Base-by-base conservation (phyloP, 139 green algal species). In the Auxenochlorella pyrenoidosa region DNA sequence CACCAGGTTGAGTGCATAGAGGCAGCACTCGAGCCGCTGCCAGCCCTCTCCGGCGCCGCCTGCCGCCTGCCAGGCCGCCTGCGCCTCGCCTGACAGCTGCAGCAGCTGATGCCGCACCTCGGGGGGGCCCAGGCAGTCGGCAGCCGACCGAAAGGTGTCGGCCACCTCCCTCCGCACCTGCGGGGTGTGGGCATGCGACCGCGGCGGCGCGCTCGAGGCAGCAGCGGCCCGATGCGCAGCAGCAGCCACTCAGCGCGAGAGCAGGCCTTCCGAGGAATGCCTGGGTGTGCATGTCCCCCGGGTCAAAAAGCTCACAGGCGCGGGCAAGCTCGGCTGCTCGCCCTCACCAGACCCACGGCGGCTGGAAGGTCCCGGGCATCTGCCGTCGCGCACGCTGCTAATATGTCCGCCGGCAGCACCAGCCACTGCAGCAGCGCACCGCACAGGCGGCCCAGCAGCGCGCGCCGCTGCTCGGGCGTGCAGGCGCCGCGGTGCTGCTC, bases 1-100 rank as follows among this genome's bases (percentile, higher is more conserved):
- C 44, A 94, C 85, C 66, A 96, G 87, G 80, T 96, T 96, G 18
- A 93, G 76, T 0, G 92, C 92, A 65, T 95, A 96, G 44, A 96
- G 75, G 10, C 78, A 82, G 54, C 88, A 91, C 87, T 96, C 93
- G 32, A 94, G 77, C 58, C 81, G 68, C 63, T 90, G 41, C 88
- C 88, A 90, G 28, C 36, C 40, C 66, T 21, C 8, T 22, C 82
- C 68, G 1, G 41, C 59, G 19, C 34, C 68, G 32, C 47, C 32
- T 4, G 24, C 68, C 5, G 54, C 63, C 40, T 70, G 51, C 83
- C 44, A 75, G 12, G 32, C 34, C 43, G 60, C 63, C 32, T 13
- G 28, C 5, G 84, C 66, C 86, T 86, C 44, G 4, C n/a, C 30
- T 12, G 84, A 43, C 66, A 75, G 87, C 47, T 86, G 59, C 51